Percentiles rank a stretch among this genome's conserved stretches.
Conservation (phyloP, 176 grass and related monocot genomes). For the Bolboschoenus planiculmis region DNA sequence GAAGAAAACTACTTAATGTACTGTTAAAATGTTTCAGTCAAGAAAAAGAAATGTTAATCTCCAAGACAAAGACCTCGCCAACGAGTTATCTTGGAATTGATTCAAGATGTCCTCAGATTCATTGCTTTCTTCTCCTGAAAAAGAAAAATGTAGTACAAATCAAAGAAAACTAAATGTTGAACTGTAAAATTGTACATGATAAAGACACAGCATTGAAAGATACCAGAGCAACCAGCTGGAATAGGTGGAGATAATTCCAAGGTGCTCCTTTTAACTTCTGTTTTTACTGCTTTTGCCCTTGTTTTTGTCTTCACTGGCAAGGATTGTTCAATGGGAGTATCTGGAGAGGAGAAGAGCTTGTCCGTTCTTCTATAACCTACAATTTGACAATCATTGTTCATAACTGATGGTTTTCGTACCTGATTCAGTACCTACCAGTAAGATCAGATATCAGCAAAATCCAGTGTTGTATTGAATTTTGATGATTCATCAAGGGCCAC, state of each 20-base stretch:
- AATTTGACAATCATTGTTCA: constrained; percentile 17
- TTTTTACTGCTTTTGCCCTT: constrained; percentile 35
- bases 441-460: constrained; percentile 6
- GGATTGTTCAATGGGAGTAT: constrained; percentile 39
- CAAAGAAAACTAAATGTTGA: neutral
- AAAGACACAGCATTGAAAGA: constrained; percentile 3
- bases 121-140: constrained; percentile 52
- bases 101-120: constrained; percentile 40
- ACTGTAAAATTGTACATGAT: constrained; percentile 15
- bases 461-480: neutral
- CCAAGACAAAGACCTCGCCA: constrained; percentile 39
- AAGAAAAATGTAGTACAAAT: constrained; percentile 10
- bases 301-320: constrained; percentile 20
- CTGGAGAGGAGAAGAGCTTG: constrained; percentile 43
- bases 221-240: constrained; percentile 39
- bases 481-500: neutral
- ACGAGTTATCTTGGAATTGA: constrained; percentile 51
- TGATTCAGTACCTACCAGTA: neutral
- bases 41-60: constrained; percentile 9
- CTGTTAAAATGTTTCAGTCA: neutral
- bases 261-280: constrained; percentile 39
- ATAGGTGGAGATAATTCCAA: constrained; percentile 34
- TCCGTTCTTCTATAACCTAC: constrained; percentile 49
- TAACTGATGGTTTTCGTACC: neutral
- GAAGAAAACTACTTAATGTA: neutral